A percentile compares a stretch with the other conserved stretches of the same genome.
Evolutionary conservation across 2,329 filamentous ascomycete genomes (phyloP).

Genomic region (Monilinia vaccinii-corymbosi): DNA sequence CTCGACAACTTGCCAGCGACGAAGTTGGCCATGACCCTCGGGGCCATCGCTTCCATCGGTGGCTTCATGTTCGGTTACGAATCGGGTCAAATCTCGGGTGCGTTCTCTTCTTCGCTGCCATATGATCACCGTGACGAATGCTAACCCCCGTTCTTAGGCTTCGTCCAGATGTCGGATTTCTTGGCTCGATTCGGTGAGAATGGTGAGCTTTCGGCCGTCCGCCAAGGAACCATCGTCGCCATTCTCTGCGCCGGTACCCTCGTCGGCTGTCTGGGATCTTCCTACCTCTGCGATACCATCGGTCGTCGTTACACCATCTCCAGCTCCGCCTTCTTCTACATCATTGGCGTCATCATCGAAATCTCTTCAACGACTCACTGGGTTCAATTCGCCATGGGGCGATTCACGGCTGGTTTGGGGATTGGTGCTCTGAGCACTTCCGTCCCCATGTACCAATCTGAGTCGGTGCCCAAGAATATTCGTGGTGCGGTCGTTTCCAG

Average conservation of each 20-base stretch:
- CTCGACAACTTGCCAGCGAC: slow-evolving; percentile 24
- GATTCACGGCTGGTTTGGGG: slow-evolving; percentile 56
- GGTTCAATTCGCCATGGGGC: slow-evolving; percentile 57
- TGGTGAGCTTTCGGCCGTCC: slow-evolving; percentile 43
- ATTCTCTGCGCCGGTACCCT: slow-evolving; percentile 53
- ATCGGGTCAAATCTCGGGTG: slow-evolving; percentile 39
- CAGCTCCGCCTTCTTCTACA: slow-evolving; percentile 48
- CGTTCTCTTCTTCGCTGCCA: slow-evolving; percentile 8
- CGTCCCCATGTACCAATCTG: slow-evolving; percentile 61
- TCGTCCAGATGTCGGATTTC: slow-evolving; percentile 52
- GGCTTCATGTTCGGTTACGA: slow-evolving; percentile 46
- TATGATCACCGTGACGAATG: not conserved
- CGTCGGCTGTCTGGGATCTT: slow-evolving; percentile 47
- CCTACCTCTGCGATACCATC: slow-evolving; percentile 51
- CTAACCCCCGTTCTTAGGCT: slow-evolving; percentile 40
- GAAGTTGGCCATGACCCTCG: slow-evolving; percentile 38
- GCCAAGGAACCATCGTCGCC: slow-evolving; percentile 54
- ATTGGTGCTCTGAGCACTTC: slow-evolving; percentile 56
- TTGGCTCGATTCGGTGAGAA: slow-evolving; percentile 42
- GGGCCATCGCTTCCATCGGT: slow-evolving; percentile 43
- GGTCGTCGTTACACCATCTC: slow-evolving; percentile 55
- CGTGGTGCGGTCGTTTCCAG: slow-evolving; percentile 53
- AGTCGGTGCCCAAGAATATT: slow-evolving; percentile 55
- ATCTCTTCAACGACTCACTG: slow-evolving; percentile 46
- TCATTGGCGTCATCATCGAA: slow-evolving; percentile 55